A percentile compares a stretch with the other conserved stretches of the same genome.
phyloP scores from a whole-genome alignment of 225 moss, liverwort and hornwort species.

The Pseudisothecium myosuroides region DNA sequence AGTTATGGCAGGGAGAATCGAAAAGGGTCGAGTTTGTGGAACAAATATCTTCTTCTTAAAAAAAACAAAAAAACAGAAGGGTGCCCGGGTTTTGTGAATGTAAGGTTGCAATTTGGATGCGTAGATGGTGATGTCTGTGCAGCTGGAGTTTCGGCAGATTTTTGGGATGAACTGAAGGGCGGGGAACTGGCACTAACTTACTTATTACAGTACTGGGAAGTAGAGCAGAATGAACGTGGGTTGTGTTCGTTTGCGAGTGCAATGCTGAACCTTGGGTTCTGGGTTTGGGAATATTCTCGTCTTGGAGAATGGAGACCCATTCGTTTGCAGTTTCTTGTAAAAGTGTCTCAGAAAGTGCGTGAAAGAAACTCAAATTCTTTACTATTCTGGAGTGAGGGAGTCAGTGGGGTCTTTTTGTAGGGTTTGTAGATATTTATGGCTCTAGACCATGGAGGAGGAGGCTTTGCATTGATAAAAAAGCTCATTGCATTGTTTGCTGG shows the following conservation, averaged over 20 bases:
- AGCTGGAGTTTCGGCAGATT: background rate
- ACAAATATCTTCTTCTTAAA: too few relatives aligned
- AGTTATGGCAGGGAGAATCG: background rate
- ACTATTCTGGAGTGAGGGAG: background rate
- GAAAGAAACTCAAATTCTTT: background rate
- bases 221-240: background rate
- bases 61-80: too few relatives aligned
- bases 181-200: background rate
- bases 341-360: background rate
- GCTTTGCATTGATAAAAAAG: background rate
- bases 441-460: rapidly evolving
- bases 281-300: background rate
- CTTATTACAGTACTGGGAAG: background rate
- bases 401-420: background rate
- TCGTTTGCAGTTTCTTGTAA: background rate
- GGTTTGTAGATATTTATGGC: background rate
- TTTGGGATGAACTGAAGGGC: too few relatives aligned
- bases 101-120: background rate
- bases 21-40: background rate
- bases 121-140: background rate
- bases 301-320: background rate
- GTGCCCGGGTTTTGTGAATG: too few relatives aligned
- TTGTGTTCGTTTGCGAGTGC: background rate
- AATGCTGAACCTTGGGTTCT: background rate
- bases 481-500: background rate